phyloP scores from a whole-genome alignment of 2,329 filamentous ascomycete genomes.

The Xylaria sp. region DNA sequence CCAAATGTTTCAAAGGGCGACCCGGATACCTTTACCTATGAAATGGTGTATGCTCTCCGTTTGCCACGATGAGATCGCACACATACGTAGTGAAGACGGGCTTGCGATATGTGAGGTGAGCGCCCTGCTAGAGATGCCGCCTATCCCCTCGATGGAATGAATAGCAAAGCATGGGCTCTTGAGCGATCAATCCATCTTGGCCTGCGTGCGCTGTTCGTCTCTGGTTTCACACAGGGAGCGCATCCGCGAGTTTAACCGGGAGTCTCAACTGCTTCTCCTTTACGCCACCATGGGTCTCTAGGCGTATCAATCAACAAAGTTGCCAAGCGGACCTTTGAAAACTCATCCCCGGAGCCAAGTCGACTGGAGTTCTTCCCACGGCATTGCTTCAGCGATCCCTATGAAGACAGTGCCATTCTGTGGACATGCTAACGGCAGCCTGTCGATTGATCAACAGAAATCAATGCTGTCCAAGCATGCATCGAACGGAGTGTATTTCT shows the following conservation, averaged over 20 bases:
- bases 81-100: too few species aligned
- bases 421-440: constrained; percentile 59
- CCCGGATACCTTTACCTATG: too few species aligned
- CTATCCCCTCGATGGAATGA: too few species aligned
- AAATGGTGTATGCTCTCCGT: too few species aligned
- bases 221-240: constrained; percentile 16
- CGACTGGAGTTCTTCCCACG: constrained; percentile 63
- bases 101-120: too few species aligned
- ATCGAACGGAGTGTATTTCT: constrained; percentile 66
- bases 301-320: constrained; percentile 62
- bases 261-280: constrained; percentile 65
- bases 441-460: constrained; percentile 72
- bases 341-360: constrained; percentile 47
- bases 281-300: constrained; percentile 59
- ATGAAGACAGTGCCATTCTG: constrained; percentile 58
- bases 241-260: constrained; percentile 32
- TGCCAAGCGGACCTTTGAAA: constrained; percentile 53
- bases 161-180: too few species aligned
- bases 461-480: constrained; percentile 71
- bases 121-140: too few species aligned
- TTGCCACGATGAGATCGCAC: too few species aligned
- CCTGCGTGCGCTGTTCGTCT: constrained; percentile 15
- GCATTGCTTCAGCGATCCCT: constrained; percentile 53
- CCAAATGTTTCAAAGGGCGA: too few species aligned
- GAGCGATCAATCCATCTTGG: constrained; percentile 23